A percentile compares a stretch with the other conserved stretches of the same genome.
Evolutionary conservation across 1,284 basidiomycete species (phyloP).

Genomic region (Hymenochaete sp.): DNA sequence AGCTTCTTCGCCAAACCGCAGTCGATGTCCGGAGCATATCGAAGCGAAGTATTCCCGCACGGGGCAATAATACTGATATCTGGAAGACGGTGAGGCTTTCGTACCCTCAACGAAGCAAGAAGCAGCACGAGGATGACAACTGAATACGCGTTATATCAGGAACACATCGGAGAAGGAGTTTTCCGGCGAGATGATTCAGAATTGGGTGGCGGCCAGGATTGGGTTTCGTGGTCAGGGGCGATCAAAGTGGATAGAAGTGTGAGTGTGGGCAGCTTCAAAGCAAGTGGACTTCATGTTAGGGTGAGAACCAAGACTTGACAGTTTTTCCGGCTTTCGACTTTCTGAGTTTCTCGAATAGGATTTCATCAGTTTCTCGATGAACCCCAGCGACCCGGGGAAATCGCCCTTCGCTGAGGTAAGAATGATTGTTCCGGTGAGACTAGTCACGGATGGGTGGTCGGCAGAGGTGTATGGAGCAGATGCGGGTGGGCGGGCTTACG

Average conservation of each 20-base stretch:
- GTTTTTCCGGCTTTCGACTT: not conserved
- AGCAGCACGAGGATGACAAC: no score
- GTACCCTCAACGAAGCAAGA: no score
- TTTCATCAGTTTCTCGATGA: conserved; percentile 51
- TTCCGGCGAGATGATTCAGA: conserved; percentile 30
- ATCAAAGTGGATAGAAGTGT: conserved; percentile 41
- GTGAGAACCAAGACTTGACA: conserved; percentile 26
- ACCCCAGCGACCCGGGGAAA: conserved; percentile 45
- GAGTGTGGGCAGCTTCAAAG: conserved; percentile 51
- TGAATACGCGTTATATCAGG: not conserved
- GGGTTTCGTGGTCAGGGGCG: conserved; percentile 54
- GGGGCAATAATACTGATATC: conserved; percentile 55
- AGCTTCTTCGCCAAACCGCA: conserved; percentile 54
- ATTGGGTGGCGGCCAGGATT: conserved; percentile 44
- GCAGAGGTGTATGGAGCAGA: conserved; percentile 26
- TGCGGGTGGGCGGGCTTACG: conserved; percentile 10
- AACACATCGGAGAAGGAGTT: conserved; percentile 46
- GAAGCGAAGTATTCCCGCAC: conserved; percentile 16
- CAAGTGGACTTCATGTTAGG: conserved; percentile 55
- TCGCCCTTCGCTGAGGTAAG: conserved; percentile 51
- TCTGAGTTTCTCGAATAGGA: conserved; percentile 34
- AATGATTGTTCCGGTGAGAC: conserved; percentile 49
- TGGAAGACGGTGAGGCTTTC: conserved; percentile 44
- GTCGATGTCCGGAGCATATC: conserved; percentile 53
- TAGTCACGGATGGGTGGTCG: conserved; percentile 57